Base-by-base conservation (phyloP, 176 grass and related monocot species). In the Eleusine coracana region DNA sequence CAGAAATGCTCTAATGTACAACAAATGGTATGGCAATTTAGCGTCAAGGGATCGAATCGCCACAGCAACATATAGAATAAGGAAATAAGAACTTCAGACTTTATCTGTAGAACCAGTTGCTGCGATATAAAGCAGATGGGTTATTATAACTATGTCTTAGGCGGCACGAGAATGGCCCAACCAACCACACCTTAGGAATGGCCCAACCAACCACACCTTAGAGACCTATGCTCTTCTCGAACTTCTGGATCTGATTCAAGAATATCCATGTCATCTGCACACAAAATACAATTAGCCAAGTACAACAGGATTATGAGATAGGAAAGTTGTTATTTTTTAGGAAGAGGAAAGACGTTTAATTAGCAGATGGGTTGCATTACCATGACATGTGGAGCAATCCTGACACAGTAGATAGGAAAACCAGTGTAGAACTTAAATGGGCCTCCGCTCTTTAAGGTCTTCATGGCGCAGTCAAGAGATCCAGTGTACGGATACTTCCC, bases 401-500 rank as follows among this genome's bases (percentile, higher is more conserved):
- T 88, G 67, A 97, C 78, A 9, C 94, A 97, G 81, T 97, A 97
- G 46, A 97, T 92, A 42, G 94, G 94, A 84, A 97, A 97, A 38
- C 94, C 92, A 66, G 94, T 94, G 81, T 97, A 97, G 68, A 97
- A 97, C 83, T 97, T 97, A 40, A 94, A 97, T 49, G 94, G 94
- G 15, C 92, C 94, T 7, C 94, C 92, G 29, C 85, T 88, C 70
- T 97, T 92, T 41, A 97, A 89, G 77, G 92, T 97, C 86, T 97
- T 86, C 80, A 97, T 27, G 60, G 83, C 88, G 73, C 94, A 97
- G 73, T 97, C 94, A 77, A 97, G 75, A 67, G 94, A 94, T 6
- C 92, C 94, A 13, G 92, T 89, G 78, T 97, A 97, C 21, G 92
- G 94, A 80, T 94, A 97, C 78, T 97, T 97, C 41, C 94, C 92